Conservation (phyloP, 371 early-diverging fungal species). For the Parasitella parasitica region DNA sequence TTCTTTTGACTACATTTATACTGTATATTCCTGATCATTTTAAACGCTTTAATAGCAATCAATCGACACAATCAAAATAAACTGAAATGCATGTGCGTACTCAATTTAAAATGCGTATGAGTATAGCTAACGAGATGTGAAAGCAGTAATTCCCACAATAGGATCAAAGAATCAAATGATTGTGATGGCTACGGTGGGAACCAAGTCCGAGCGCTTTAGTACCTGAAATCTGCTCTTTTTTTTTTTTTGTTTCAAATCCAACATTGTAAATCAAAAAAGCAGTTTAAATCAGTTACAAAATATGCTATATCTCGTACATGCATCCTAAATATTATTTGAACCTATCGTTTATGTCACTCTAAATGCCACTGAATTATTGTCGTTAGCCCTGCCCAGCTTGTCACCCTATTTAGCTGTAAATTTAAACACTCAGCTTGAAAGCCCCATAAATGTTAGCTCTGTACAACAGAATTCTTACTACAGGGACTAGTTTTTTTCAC, state of each 20-base stretch:
- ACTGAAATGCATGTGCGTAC: background rate
- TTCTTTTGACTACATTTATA: background rate
- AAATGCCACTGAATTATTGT: background rate
- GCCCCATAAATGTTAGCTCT: slow-evolving; percentile 13
- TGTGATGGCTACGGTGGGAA: background rate
- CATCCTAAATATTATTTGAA: background rate
- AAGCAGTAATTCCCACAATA: background rate
- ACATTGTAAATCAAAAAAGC: background rate
- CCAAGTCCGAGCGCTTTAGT: background rate
- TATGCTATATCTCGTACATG: background rate
- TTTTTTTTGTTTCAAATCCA: background rate
- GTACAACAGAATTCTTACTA: slow-evolving; percentile 16
- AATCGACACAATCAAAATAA: background rate
- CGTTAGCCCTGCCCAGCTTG: background rate
- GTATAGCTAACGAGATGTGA: background rate
- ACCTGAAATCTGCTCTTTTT: background rate
- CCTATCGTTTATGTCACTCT: background rate
- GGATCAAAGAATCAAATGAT: background rate
- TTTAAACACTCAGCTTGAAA: slow-evolving; percentile 14
- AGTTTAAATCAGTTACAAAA: background rate
- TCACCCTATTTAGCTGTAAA: slow-evolving; percentile 1
- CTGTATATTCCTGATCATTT: background rate
- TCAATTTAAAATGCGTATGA: background rate
- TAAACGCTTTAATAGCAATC: background rate
- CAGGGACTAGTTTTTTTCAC: slow-evolving; percentile 17